Evolutionary conservation across 495 filamentous ascomycete species (phyloP), one percentile per base, ranked within the genome.

Genomic region (Penicillium daleae): DNA sequence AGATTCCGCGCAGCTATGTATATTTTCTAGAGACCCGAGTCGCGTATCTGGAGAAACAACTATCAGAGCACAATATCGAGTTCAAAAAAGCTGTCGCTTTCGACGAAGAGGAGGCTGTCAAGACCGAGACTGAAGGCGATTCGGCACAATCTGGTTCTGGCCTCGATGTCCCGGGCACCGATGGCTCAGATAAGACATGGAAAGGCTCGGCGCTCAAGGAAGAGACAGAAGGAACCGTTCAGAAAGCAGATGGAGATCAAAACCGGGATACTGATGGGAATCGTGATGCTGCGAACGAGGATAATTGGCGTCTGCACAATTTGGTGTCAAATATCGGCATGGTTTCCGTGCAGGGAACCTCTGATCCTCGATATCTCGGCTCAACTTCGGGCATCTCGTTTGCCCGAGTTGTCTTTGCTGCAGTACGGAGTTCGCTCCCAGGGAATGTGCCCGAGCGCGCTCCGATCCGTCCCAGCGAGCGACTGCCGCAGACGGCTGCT

Each of bases 1-100:
- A 97, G 71, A 96, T 97, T 37, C 94, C 94, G 46, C 84, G 93
- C 68, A 96, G 92, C 67, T 98, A 98, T 78, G 92, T 97, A 32
- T 96, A 90, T 77, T 97, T 97, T 69, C 86, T 97, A 35, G 94
- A 98, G 77, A 90, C 89, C 44, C 84, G 94, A 54, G 86, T 96
- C 39, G 82, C 86, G 42, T 91, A 94, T 72, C 83, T 98, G 12
- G 94, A 98, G 74, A 81, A 82, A n/a, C 79, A 94, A 54, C 80
- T 97, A 57, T 77, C 83, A 44, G 83, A 86, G 15, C 87, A 92
- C 65, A 79, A 84, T 40, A 85, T 98, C 59, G 66, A 85, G 21
- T 94, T 89, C 65, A 88, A 90, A 39, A 83, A 89, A 6, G 85
- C 90, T 10, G 87, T 91, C 46, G 85, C 92, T 56, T 91, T 97